These are phyloP conservation scores for Mortierella sp. DNA, from an alignment of 371 early-diverging fungal genomes.

Conservation along the genomic window DNA sequence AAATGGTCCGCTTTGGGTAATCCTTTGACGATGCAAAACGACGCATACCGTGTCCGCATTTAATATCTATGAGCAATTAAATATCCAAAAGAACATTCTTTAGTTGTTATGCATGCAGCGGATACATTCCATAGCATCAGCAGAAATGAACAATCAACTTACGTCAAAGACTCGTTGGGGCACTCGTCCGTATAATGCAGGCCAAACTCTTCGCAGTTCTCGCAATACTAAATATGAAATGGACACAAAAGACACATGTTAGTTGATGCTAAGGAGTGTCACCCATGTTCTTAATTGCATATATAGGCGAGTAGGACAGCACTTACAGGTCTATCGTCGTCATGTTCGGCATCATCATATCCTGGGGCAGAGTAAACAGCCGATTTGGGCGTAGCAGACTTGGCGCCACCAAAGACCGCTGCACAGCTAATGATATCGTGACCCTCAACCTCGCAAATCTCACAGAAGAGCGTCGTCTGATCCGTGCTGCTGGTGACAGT, in stretches of 20 bases:
- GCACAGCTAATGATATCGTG: constrained; percentile 76
- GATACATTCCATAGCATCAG: not conserved
- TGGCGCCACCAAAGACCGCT: constrained; percentile 57
- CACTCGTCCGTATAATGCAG: constrained; percentile 74
- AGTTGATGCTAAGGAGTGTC: not conserved
- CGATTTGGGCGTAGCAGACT: constrained; percentile 17
- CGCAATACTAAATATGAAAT: constrained; percentile 68
- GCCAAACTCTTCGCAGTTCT: constrained; percentile 76
- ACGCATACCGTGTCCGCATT: not conserved
- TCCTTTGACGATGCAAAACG: not conserved
- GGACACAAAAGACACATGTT: not conserved
- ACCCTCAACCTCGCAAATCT: constrained; percentile 74
- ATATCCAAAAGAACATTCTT: not conserved
- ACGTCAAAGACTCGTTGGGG: constrained; percentile 65
- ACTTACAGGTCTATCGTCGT: constrained; percentile 46
- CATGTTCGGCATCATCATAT: constrained; percentile 2
- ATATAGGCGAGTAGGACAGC: too few relatives aligned
- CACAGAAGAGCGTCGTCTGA: constrained; percentile 63
- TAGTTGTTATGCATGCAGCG: not conserved
- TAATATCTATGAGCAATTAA: not conserved
- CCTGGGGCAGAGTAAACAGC: constrained; percentile 20
- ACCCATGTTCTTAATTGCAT: too few relatives aligned
- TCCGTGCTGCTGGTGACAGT: constrained; percentile 21
- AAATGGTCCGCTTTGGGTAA: not conserved
- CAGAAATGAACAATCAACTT: not conserved